These are phyloP conservation scores for Periconia sp. DNA, from an alignment of 2,329 filamentous ascomycete species.

Conservation along the genomic window DNA sequence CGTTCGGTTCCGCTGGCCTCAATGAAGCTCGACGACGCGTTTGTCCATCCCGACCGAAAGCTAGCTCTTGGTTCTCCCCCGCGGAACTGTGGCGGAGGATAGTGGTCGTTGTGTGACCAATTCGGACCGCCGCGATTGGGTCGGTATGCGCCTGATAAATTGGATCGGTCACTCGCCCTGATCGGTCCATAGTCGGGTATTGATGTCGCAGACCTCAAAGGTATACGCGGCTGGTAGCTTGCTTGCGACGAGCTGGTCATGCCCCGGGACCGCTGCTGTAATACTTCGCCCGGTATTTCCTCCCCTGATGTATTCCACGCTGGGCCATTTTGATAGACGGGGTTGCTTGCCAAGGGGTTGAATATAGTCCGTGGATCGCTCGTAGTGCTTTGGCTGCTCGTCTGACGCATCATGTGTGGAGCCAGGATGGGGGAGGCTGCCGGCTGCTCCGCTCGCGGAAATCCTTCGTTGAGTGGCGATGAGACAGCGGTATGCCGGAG, in stretches of 20 bases:
- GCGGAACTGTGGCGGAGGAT: slow-evolving; percentile 36
- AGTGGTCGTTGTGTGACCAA: slow-evolving; percentile 44
- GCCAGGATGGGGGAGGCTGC: slow-evolving; percentile 33
- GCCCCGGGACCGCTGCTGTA: slow-evolving; percentile 35
- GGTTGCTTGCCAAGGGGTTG: slow-evolving; percentile 44
- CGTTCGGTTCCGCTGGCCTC: slow-evolving; percentile 73
- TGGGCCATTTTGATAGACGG: slow-evolving; percentile 31
- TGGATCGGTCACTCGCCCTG: slow-evolving; percentile 32
- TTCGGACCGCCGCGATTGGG: slow-evolving; percentile 44
- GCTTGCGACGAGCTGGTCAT: slow-evolving; percentile 41
- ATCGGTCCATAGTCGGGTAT: slow-evolving; percentile 45
- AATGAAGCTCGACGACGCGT: slow-evolving; percentile 61
- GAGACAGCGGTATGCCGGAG: slow-evolving; percentile 43
- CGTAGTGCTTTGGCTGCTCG: slow-evolving; percentile 28
- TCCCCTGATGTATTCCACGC: slow-evolving; percentile 32
- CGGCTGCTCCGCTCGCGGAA: slow-evolving; percentile 23
- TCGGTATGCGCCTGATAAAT: slow-evolving; percentile 43
- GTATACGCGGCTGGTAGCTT: slow-evolving; percentile 28
- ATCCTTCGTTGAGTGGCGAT: slow-evolving; percentile 33
- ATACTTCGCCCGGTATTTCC: slow-evolving; percentile 19
- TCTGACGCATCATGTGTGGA: slow-evolving; percentile 29
- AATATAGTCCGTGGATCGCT: slow-evolving; percentile 40
- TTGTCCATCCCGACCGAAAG: slow-evolving; percentile 66
- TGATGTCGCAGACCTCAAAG: slow-evolving; percentile 43
- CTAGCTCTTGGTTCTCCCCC: slow-evolving; percentile 60